Base-by-base conservation (phyloP, 129 eudicot genomes). In the Logfia minima region DNA sequence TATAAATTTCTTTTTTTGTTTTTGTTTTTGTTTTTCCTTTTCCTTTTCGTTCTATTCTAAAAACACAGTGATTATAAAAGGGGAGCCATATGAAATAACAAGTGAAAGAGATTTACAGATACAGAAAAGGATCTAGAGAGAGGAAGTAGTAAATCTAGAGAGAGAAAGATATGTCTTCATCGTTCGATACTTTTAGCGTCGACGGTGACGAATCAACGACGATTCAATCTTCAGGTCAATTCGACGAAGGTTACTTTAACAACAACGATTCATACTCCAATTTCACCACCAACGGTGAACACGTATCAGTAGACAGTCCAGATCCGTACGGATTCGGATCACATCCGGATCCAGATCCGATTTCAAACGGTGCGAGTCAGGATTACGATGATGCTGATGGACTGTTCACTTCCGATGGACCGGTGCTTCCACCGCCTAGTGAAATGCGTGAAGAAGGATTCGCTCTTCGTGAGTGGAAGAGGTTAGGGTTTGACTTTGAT, bases 401-500 rank as follows among this genome's bases (percentile, higher is more conserved):
- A 23, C 53, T 91, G 4, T 94, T 94, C 75, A 80, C 77, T 72
- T 84, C 92, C 13, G 99, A 91, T 79, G 99, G 99, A 11, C 96
- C 97, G 37, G 82, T 94, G 78, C 96, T 93, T 32, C 98, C 98
- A 3, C 93, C 97, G 68, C 97, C 97, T 0, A 81, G 76, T 65
- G 92, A 90, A 75, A 90, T 93, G 97, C 82, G 83, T 0, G 96
- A 88, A 62, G 98, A 88, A 76, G 98, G 97, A 0, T 87, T 66
- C 39, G 98, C 98, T 31, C 93, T 93, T 83, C 96, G 96, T 16
- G 96, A 89, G 70, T 94, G 99, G 99, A 83, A 96, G 62, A 79
- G 97, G 99, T 94, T 19, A 81, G 85, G 68, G 34, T 9, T 82
- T 34, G 37, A 34, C 37, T 34, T 69, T 16, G 24, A 0, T 76